phyloP scores from a whole-genome alignment of 2,329 filamentous ascomycete species.

The Paraconiothyrium brasiliense region DNA sequence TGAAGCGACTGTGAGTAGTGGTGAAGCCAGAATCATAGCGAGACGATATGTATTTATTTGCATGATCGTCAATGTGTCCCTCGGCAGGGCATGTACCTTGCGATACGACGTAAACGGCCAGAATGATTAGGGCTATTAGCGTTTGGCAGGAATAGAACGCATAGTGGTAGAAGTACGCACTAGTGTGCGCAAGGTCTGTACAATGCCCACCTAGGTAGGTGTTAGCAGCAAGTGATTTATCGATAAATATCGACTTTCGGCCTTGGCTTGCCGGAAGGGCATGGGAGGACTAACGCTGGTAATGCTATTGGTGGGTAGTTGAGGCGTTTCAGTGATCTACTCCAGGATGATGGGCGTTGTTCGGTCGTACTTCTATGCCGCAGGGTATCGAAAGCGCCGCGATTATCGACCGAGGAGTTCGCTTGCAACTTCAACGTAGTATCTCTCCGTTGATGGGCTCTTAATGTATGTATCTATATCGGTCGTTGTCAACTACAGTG shows the following conservation, averaged over 20 bases:
- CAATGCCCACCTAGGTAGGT: neutral
- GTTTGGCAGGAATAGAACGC: neutral
- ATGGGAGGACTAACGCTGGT: neutral
- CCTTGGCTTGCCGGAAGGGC: neutral
- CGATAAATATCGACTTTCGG: neutral
- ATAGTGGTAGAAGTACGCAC: neutral
- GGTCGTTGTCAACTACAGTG: neutral
- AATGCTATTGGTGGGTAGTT: conserved; percentile 2
- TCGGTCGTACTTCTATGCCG: neutral
- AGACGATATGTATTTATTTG: neutral
- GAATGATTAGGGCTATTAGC: neutral
- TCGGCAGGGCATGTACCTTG: neutral
- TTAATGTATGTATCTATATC: neutral
- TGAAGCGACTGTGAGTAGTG: neutral
- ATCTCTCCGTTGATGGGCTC: neutral
- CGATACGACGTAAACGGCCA: neutral
- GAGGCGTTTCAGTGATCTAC: neutral
- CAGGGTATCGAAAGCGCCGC: neutral
- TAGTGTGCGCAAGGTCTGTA: neutral
- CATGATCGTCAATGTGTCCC: neutral
- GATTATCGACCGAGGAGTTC: neutral
- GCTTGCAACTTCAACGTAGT: no score
- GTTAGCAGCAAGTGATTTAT: neutral
- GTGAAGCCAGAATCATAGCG: neutral
- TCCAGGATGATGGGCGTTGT: neutral